These are phyloP conservation scores for Withania somnifera DNA, from an alignment of 305 asterid genomes.

Conservation along the genomic window DNA sequence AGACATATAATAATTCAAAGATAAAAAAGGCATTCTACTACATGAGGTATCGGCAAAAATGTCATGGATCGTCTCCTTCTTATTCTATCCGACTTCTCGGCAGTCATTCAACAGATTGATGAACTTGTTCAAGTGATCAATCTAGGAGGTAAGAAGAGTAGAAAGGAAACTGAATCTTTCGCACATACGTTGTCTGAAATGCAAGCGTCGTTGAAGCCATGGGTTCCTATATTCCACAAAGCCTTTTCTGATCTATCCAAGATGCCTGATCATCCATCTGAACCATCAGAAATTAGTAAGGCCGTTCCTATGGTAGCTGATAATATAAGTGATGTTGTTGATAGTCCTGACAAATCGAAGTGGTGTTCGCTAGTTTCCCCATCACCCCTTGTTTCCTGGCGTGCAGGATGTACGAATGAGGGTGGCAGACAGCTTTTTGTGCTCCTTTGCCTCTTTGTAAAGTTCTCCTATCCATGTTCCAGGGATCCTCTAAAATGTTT, in stretches of 20 bases:
- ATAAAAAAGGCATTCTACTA: too few relatives aligned
- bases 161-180: conserved; percentile 56
- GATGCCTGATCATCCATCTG: conserved; percentile 19
- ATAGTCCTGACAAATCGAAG: conserved; percentile 55
- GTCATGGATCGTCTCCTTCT: conserved; percentile 62
- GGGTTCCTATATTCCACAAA: conserved; percentile 59
- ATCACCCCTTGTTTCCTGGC: conserved; percentile 93
- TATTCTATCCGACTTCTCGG: conserved; percentile 57
- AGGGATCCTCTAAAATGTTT: conserved; percentile 17
- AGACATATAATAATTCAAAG: too few relatives aligned
- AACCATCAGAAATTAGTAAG: conserved; percentile 20
- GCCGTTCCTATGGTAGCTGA: conserved; percentile 14
- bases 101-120: conserved; percentile 67
- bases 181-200: conserved; percentile 56
- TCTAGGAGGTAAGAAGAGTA: conserved; percentile 31
- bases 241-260: conserved; percentile 24
- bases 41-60: conserved; percentile 26
- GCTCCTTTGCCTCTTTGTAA: conserved; percentile 66
- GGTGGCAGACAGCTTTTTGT: conserved; percentile 68
- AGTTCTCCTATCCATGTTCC: conserved; percentile 26
- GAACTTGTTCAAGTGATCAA: conserved; percentile 64
- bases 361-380: conserved; percentile 71
- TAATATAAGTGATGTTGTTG: conserved; percentile 8
- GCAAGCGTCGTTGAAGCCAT: conserved; percentile 68
- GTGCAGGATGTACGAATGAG: conserved; percentile 54